Evolutionary conservation across 805 yeast genomes (phyloP).

Genomic region (Saccharomycopsis sp.): DNA sequence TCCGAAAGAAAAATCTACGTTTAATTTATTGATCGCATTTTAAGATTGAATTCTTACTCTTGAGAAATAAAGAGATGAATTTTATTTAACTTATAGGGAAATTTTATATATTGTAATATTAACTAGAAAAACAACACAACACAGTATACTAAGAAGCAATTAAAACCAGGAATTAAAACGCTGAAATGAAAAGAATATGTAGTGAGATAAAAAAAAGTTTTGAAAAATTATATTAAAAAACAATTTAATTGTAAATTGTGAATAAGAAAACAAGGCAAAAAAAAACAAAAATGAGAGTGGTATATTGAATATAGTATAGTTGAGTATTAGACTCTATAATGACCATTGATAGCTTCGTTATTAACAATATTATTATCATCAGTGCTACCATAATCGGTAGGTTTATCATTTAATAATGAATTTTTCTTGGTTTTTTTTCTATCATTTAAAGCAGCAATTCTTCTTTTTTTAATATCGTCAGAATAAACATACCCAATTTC

Average conservation of each 20-base stretch:
- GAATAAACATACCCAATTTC: constrained; percentile 22
- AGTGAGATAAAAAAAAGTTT: background rate
- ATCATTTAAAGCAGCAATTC: constrained; percentile 22
- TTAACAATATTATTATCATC: background rate
- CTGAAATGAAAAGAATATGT: background rate
- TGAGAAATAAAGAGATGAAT: no score
- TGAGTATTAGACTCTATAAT: constrained; percentile 1
- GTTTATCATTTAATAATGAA: background rate
- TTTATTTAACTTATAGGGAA: no score
- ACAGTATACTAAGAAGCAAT: background rate
- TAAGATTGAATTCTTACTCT: no score
- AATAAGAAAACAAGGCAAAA: background rate
- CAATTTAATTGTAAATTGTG: background rate
- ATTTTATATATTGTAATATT: no score
- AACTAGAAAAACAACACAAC: no score
- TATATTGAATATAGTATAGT: no score
- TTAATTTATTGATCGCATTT: no score
- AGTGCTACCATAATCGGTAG: background rate
- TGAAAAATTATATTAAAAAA: background rate
- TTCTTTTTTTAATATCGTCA: constrained; percentile 21
- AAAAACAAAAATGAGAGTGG: background rate
- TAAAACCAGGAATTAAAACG: background rate
- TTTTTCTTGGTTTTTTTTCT: no score
- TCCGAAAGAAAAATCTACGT: no score
- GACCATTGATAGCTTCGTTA: background rate